phyloP scores from a whole-genome alignment of 164 flowering plant genomes.

The Magnolia sinica region DNA sequence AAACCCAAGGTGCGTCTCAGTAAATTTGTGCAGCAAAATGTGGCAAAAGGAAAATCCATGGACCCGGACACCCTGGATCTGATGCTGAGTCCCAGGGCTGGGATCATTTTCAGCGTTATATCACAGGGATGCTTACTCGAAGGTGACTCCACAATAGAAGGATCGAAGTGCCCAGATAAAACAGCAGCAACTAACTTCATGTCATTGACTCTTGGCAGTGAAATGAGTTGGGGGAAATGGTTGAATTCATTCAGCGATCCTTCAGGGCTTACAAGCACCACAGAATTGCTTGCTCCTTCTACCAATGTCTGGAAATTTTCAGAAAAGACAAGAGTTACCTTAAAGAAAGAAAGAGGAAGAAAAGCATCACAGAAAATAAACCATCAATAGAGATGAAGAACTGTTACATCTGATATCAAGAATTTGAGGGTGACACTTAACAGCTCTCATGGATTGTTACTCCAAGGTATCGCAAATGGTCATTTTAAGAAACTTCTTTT shows the following conservation, averaged over 20 bases:
- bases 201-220: slow-evolving; percentile 55
- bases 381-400: not conserved
- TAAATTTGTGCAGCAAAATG: no score
- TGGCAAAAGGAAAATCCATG: no score
- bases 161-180: slow-evolving; percentile 63
- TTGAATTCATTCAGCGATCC: slow-evolving; percentile 30
- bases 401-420: not conserved
- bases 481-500: no score
- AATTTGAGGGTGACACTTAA: not conserved
- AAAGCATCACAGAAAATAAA: not conserved
- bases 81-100: no score
- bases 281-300: slow-evolving; percentile 26
- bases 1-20: no score
- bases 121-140: slow-evolving; percentile 44
- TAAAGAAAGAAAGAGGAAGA: not conserved
- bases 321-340: not conserved
- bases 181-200: slow-evolving; percentile 53
- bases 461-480: no score
- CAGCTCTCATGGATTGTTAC: no score
- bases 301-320: slow-evolving; percentile 36
- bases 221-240: slow-evolving; percentile 31
- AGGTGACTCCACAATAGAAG: slow-evolving; percentile 44
- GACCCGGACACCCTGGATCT: no score
- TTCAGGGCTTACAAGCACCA: slow-evolving; percentile 55
- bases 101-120: no score